A percentile compares a stretch with the other conserved stretches of the same genome.
These are phyloP conservation scores for Xylaria longipes DNA, from an alignment of 495 filamentous ascomycete genomes.

Conservation along the genomic window DNA sequence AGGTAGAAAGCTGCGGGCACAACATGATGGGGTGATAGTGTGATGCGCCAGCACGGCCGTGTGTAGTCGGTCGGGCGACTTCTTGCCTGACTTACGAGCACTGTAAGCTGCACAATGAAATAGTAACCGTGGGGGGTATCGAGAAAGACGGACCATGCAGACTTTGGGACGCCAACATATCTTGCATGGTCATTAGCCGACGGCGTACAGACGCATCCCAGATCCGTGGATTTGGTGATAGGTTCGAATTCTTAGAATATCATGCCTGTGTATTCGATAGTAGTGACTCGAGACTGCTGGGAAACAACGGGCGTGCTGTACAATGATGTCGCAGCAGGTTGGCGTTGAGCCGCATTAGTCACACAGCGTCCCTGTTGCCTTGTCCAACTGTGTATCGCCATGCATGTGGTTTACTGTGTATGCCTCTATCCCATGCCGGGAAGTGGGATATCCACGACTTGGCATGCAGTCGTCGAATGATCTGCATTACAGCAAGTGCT, in stretches of 20 bases:
- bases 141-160: neutral
- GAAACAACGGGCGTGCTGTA: neutral
- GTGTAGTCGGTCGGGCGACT: neutral
- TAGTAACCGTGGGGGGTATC: neutral
- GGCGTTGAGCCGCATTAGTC: conserved; percentile 14
- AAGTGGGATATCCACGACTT: conserved; percentile 10
- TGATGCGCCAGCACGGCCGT: neutral
- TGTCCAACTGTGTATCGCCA: neutral
- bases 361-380: conserved; percentile 4
- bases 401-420: neutral
- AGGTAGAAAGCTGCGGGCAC: neutral
- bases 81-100: neutral
- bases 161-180: neutral
- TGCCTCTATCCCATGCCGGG: neutral
- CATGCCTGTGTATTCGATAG: neutral
- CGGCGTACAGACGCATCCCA: neutral
- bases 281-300: neutral
- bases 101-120: neutral
- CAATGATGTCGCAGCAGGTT: neutral
- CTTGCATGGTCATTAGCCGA: neutral
- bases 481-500: conserved; percentile 20
- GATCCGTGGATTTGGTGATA: conserved; percentile 4
- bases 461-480: conserved; percentile 22
- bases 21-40: neutral
- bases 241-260: neutral